Conservation (phyloP, 192 early-diverging fungal genomes). For the Gonapodya prolifera region DNA sequence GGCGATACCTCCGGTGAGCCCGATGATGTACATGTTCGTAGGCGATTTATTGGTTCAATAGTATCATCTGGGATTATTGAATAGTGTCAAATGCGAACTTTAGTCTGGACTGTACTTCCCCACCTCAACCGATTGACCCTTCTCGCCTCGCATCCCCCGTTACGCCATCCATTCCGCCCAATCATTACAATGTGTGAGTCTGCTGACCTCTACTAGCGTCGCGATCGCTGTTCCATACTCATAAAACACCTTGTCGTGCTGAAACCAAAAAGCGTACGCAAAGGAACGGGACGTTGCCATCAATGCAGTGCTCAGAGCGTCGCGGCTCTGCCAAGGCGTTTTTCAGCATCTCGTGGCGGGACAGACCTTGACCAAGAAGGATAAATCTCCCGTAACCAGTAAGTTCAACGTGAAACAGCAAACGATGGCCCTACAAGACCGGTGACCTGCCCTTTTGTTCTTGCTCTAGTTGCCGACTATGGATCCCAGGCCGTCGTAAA, state of each 20-base stretch:
- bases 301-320: conserved; percentile 75
- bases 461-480: conserved; percentile 72
- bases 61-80: too few relatives aligned
- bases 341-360: conserved; percentile 68
- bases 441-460: background rate
- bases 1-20: conserved; percentile 92
- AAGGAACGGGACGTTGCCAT: conserved; percentile 74
- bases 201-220: too few relatives aligned
- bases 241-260: too few relatives aligned
- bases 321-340: conserved; percentile 78
- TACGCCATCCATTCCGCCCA: too few relatives aligned
- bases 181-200: too few relatives aligned
- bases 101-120: too few relatives aligned
- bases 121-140: too few relatives aligned
- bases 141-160: too few relatives aligned
- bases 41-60: conserved; percentile 13
- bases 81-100: too few relatives aligned
- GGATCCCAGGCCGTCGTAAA: conserved; percentile 93
- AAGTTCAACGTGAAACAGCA: conserved; percentile 9
- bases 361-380: conserved; percentile 80
- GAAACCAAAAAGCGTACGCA: conserved; percentile 30
- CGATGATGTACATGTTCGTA: conserved; percentile 68
- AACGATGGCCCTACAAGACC: background rate
- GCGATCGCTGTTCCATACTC: too few relatives aligned
- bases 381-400: conserved; percentile 93